phyloP scores from a whole-genome alignment of 129 eudicot genomes.

The Pulicaria dysenterica region DNA sequence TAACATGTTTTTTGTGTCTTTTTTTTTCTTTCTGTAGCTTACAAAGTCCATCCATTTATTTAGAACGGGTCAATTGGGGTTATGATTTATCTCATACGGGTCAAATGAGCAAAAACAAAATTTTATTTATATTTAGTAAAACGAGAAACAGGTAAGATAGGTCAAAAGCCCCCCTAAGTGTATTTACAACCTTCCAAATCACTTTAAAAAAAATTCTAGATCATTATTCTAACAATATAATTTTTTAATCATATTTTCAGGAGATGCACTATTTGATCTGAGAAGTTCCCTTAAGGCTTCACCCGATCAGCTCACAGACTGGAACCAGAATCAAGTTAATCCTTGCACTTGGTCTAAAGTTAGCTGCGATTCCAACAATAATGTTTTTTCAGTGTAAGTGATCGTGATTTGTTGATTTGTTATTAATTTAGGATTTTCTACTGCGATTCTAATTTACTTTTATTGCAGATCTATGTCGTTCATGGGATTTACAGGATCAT shows the following conservation, averaged over 20 bases:
- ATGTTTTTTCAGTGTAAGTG: constrained; percentile 66
- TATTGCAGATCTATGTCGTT: constrained; percentile 70
- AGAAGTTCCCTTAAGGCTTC: constrained; percentile 79
- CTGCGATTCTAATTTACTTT: constrained; percentile 1
- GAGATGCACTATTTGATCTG: constrained; percentile 77
- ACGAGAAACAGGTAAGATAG: background rate
- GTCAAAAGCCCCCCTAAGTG: background rate
- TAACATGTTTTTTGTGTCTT: constrained; percentile 1
- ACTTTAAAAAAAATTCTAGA: background rate
- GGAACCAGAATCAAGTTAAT: constrained; percentile 80
- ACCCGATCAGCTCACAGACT: constrained; percentile 63
- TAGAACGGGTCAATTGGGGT: background rate
- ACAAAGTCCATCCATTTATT: background rate
- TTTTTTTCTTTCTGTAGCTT: background rate
- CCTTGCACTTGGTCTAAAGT: constrained; percentile 97
- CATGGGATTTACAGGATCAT: constrained; percentile 74
- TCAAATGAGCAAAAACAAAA: background rate
- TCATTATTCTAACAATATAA: background rate
- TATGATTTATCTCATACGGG: background rate
- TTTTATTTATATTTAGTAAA: background rate
- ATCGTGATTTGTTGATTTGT: background rate
- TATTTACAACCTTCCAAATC: background rate
- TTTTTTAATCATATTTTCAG: constrained; percentile 44
- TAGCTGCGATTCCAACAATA: constrained; percentile 52
- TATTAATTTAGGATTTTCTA: background rate